Percentiles rank a stretch among this genome's conserved stretches.
Evolutionary conservation across 805 yeast genomes (phyloP).

Genomic region (Candida piceae): DNA sequence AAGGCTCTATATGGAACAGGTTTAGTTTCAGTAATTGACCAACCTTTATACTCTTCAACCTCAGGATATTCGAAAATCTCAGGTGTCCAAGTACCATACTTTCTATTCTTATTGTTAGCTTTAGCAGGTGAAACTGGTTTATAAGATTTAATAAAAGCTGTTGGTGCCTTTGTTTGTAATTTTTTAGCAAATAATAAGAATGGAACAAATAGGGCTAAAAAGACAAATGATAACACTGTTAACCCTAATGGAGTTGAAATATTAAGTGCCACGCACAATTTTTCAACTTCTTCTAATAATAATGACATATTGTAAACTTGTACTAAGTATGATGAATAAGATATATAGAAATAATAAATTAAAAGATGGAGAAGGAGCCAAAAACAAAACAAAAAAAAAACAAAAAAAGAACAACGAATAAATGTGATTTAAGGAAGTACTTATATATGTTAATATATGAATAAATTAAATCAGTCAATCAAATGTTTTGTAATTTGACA

Average conservation of each 20-base stretch:
- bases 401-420: no score
- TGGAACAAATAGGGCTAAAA: constrained; percentile 5
- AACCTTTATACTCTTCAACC: constrained; percentile 42
- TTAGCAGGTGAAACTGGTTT: constrained; percentile 29
- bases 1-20: constrained; percentile 67
- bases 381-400: no score
- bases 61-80: constrained; percentile 45
- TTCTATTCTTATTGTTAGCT: constrained; percentile 42
- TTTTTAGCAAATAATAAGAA: constrained; percentile 2
- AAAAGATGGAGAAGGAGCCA: no score
- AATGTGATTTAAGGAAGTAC: no score
- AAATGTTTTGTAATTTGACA: no score
- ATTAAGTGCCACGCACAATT: constrained; percentile 4
- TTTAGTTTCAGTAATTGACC: constrained; percentile 45
- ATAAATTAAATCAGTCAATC: no score
- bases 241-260: constrained; percentile 7
- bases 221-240: constrained; percentile 4
- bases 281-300: constrained; percentile 5
- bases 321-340: no score
- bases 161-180: constrained; percentile 1
- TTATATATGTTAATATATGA: no score
- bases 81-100: constrained; percentile 49
- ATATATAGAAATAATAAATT: no score
- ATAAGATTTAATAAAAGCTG: constrained; percentile 13
- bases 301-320: constrained; percentile 8